Evolutionary conservation across 1,284 basidiomycete genomes (phyloP), one percentile per base, ranked within the genome.

Genomic region (Tranzscheliella williamsii): DNA sequence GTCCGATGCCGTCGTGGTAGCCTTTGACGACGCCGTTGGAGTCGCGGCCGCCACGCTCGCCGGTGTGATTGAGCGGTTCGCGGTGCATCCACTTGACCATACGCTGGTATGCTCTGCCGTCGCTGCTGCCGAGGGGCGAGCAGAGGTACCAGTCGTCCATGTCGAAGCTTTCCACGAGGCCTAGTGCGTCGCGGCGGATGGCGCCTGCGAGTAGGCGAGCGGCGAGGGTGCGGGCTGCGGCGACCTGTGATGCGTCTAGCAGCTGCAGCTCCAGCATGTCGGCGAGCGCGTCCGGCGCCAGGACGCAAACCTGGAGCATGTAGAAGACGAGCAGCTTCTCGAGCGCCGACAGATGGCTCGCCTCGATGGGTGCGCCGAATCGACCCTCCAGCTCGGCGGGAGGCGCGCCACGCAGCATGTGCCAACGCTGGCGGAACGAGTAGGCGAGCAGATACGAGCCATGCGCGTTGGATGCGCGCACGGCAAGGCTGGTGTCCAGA

Each of bases 91-190:
- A 71, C 23, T 67, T 67, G n/a, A 71, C 49, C 61, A 70, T 65
- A 12, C 68, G 39, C 34, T 70, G 56, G 39, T 70, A 70, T 1
- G 62, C 68, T 2, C 68, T 34, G 1, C 66, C 68, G 32, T 69
- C 67, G 30, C 53, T 66, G 38, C 47, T 51, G 11, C 58, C 68
- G 21, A 71, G 39, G 4, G 68, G 67, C 20, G 54, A 58, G 45
- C 58, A 69, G 12, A 71, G 56, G 35, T 71, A 71, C 67, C 67
- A 68, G 35, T 71, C 68, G 40, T 69, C 64, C 52, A 69, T 53
- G 45, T 71, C 68, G 23, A 60, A 64, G 33, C 58, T 62, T 43
- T 71, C 68, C 5, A 55, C 62, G 33, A 71, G 42, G 4, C 62
- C 58, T 8, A 71, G 18, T 0, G 65, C 61, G 23, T 71, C 62